Evolutionary conservation across 2,329 filamentous ascomycete genomes (phyloP).

Genomic region (Exophiala spinifera): DNA sequence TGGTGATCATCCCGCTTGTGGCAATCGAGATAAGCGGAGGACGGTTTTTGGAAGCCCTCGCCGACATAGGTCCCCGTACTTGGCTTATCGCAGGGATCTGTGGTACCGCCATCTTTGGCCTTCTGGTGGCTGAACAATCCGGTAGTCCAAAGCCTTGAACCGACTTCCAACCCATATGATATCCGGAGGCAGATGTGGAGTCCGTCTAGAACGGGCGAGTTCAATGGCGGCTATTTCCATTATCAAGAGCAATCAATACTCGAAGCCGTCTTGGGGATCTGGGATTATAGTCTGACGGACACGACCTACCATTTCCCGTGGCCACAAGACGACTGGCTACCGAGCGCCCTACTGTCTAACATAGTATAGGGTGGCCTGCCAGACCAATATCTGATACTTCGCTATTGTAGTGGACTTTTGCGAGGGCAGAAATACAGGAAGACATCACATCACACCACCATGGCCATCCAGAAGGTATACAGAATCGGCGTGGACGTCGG

Average conservation of each 20-base stretch:
- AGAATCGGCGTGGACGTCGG: slow-evolving; percentile 44
- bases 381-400: no score
- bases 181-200: no score
- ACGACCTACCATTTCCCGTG: no score
- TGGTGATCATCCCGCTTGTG: no score
- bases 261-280: background rate
- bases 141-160: background rate
- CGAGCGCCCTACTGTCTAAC: no score
- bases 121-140: background rate
- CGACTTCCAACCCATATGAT: background rate
- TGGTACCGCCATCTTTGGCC: no score
- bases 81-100: no score
- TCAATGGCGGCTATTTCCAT: background rate
- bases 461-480: slow-evolving; percentile 30
- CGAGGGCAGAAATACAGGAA: background rate
- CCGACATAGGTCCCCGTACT: background rate
- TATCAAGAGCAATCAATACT: background rate
- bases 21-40: background rate
- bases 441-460: background rate
- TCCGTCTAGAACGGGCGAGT: no score
- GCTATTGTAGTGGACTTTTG: background rate
- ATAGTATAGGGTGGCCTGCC: no score
- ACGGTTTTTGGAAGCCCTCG: background rate
- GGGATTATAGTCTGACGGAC: no score
- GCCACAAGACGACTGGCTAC: no score